phyloP scores from a whole-genome alignment of 495 filamentous ascomycete genomes.

The Neurospora terricola region DNA sequence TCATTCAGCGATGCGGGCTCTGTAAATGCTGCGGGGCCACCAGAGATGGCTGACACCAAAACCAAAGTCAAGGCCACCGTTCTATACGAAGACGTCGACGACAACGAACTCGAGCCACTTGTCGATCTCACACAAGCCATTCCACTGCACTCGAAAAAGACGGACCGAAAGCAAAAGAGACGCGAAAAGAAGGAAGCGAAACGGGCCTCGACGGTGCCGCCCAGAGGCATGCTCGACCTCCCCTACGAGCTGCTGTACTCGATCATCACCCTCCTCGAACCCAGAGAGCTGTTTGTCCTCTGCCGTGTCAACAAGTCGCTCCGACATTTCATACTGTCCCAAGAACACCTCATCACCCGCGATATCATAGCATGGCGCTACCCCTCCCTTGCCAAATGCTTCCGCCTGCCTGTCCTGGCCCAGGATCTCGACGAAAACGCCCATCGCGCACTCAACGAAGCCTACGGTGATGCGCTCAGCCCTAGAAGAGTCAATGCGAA shows the following conservation, averaged over 20 bases:
- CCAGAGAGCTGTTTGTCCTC: conserved; percentile 38
- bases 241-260: conserved; percentile 39
- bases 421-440: conserved; percentile 26
- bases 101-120: background rate
- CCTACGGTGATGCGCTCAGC: conserved; percentile 5
- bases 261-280: conserved; percentile 33
- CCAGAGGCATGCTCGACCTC: conserved; percentile 26
- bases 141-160: conserved; percentile 38
- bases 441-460: conserved; percentile 19
- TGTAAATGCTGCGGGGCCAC: background rate
- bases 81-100: background rate
- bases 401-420: conserved; percentile 36
- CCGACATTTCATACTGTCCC: conserved; percentile 26
- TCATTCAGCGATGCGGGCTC: background rate
- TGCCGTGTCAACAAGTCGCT: conserved; percentile 25
- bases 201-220: conserved; percentile 3
- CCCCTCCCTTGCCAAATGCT: conserved; percentile 34
- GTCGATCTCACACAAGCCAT: conserved; percentile 21
- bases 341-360: conserved; percentile 30
- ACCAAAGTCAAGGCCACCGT: background rate
- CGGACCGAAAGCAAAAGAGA: conserved; percentile 34
- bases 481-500: conserved; percentile 26
- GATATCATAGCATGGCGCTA: conserved; percentile 34
- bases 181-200: conserved; percentile 24
- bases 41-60: background rate